Conservation (phyloP, 148 eudicot genomes). For the Limonium bicolor region DNA sequence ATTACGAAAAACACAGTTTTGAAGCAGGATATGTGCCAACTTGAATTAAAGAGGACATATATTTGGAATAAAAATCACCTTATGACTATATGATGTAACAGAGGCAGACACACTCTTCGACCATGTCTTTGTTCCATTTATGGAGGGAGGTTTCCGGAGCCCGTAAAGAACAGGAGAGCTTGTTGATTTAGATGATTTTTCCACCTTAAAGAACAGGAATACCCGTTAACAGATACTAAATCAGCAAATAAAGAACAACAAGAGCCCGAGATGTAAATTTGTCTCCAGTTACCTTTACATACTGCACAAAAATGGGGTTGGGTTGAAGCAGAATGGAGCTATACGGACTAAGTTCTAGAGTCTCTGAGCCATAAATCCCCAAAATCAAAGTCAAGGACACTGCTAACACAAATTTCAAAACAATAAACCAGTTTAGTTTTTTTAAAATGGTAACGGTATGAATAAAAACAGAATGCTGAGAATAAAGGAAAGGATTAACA, state of each 20-base stretch:
- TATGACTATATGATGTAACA: conserved; percentile 22
- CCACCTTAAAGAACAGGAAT: conserved; percentile 18
- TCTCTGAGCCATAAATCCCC: conserved; percentile 67
- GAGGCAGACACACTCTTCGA: conserved; percentile 24
- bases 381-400: conserved; percentile 65
- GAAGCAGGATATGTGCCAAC: neutral
- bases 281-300: conserved; percentile 39
- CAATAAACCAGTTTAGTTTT: no score
- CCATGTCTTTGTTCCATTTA: conserved; percentile 23
- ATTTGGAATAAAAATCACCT: conserved; percentile 39
- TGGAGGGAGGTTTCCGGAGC: conserved; percentile 21
- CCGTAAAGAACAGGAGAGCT: conserved; percentile 32
- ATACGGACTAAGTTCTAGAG: conserved; percentile 51
- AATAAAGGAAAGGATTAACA: no score
- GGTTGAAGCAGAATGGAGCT: conserved; percentile 51
- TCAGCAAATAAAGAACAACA: neutral
- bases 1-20: conserved; percentile 1
- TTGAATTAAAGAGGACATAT: no score
- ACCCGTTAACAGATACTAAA: neutral
- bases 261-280: no score
- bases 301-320: conserved; percentile 45
- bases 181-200: conserved; percentile 16
- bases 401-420: conserved; percentile 19
- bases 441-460: no score
- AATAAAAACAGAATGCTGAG: no score